A percentile compares a stretch with the other conserved stretches of the same genome.
These are phyloP conservation scores for Colletotrichum graminicola DNA, from an alignment of 2,329 filamentous ascomycete species.

Conservation along the genomic window DNA sequence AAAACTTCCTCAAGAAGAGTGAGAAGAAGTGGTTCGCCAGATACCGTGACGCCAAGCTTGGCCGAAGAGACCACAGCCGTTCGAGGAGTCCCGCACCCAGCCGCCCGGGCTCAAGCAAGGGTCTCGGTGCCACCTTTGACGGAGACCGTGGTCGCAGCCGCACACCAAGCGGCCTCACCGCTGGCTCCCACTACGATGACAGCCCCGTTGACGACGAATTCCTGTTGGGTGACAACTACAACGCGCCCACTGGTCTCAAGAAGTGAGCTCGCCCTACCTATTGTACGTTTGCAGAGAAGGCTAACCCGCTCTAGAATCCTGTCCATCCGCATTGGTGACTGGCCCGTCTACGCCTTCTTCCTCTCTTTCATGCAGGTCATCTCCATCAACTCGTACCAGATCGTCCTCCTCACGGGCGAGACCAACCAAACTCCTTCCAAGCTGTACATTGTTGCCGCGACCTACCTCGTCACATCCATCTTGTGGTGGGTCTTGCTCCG, in stretches of 20 bases:
- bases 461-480: slow-evolving; percentile 69
- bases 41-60: slow-evolving; percentile 70
- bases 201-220: slow-evolving; percentile 57
- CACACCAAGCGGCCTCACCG: slow-evolving; percentile 50
- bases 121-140: slow-evolving; percentile 44
- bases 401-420: slow-evolving; percentile 74
- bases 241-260: slow-evolving; percentile 66
- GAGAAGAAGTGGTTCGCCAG: slow-evolving; percentile 76
- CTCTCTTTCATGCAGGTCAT: slow-evolving; percentile 73
- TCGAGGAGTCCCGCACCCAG: slow-evolving; percentile 50
- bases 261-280: slow-evolving; percentile 56
- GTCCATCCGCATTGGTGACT: slow-evolving; percentile 70
- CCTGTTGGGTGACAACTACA: slow-evolving; percentile 67
- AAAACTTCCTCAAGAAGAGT: slow-evolving; percentile 72
- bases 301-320: slow-evolving; percentile 47
- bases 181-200: slow-evolving; percentile 31
- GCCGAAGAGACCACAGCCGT: slow-evolving; percentile 54
- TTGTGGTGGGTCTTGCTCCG: slow-evolving; percentile 75
- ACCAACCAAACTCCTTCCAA: slow-evolving; percentile 69
- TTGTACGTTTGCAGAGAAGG: slow-evolving; percentile 41
- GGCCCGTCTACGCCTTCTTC: slow-evolving; percentile 73
- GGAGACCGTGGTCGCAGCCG: slow-evolving; percentile 44
- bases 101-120: slow-evolving; percentile 40
- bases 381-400: slow-evolving; percentile 75
- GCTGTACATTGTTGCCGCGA: slow-evolving; percentile 70